Percentiles rank a stretch among this genome's conserved stretches.
Conservation (phyloP, 2,329 filamentous ascomycete genomes). For the Setomelanomma holmii region DNA sequence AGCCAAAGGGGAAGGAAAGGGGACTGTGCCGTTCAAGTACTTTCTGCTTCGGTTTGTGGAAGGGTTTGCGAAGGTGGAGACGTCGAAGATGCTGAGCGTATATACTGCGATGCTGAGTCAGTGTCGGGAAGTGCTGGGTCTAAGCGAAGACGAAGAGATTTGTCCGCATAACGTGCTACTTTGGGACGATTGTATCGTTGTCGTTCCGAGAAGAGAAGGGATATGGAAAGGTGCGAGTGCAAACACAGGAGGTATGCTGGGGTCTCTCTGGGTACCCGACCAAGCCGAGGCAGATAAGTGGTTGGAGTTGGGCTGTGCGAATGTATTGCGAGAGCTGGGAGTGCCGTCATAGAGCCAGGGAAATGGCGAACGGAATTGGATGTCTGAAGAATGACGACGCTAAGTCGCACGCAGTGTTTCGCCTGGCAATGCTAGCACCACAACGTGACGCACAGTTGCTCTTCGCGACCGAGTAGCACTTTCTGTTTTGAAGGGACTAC, state of each 20-base stretch:
- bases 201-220: constrained; percentile 53
- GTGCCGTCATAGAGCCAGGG: constrained; percentile 1
- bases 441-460: too few relatives aligned
- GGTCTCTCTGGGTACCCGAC: constrained; percentile 50
- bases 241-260: constrained; percentile 59
- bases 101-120: constrained; percentile 28
- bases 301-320: constrained; percentile 45
- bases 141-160: constrained; percentile 16
- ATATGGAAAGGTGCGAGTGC: constrained; percentile 49
- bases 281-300: constrained; percentile 48
- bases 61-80: constrained; percentile 10
- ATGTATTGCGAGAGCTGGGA: constrained; percentile 43
- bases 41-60: constrained; percentile 41
- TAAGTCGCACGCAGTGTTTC: too few relatives aligned
- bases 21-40: constrained; percentile 46
- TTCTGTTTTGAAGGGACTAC: too few relatives aligned
- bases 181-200: constrained; percentile 54
- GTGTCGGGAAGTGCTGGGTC: constrained; percentile 13
- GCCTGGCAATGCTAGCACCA: too few relatives aligned
- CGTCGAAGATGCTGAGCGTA: constrained; percentile 18
- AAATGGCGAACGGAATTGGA: not conserved
- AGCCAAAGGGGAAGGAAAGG: constrained; percentile 10
- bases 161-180: constrained; percentile 59
- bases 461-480: too few relatives aligned
- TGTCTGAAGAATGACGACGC: not conserved